phyloP scores from a whole-genome alignment of 1,284 basidiomycete genomes.

The Rhodotorula sp. region DNA sequence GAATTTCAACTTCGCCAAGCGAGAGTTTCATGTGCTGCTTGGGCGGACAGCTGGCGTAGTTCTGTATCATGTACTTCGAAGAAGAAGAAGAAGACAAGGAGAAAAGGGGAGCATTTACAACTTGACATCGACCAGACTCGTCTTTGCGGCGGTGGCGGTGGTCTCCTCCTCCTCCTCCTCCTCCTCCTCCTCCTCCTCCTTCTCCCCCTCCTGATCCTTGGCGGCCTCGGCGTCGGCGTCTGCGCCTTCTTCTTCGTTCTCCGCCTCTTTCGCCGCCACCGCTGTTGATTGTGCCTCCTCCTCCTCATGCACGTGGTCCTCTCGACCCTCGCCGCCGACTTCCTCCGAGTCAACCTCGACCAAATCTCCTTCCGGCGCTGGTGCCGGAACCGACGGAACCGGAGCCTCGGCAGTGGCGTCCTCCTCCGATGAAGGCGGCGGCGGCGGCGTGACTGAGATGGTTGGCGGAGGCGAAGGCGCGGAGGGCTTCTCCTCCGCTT shows the following conservation, averaged over 20 bases:
- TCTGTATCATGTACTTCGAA: too few species aligned
- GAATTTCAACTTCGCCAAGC: too few species aligned
- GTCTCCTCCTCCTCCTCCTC: background rate
- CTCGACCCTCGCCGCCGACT: background rate
- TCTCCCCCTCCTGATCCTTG: background rate
- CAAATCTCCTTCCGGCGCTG: conserved; percentile 3
- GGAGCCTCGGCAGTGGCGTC: background rate
- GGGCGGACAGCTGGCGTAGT: too few species aligned
- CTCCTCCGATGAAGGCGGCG: too few species aligned
- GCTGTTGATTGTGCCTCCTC: background rate
- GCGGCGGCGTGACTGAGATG: too few species aligned
- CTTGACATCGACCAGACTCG: conserved; percentile 20
- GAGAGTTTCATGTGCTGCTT: too few species aligned
- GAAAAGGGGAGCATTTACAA: background rate
- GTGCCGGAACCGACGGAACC: background rate
- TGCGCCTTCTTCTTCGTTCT: background rate
- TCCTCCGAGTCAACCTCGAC: background rate
- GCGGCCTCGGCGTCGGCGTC: background rate
- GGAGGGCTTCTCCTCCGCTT: background rate
- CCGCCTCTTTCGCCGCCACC: background rate
- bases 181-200: background rate
- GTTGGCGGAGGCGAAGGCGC: background rate
- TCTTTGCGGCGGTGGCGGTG: background rate
- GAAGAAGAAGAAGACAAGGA: too few species aligned
- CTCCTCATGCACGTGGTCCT: background rate